phyloP scores from a whole-genome alignment of 192 early-diverging fungal genomes.

The Geranomyces michiganensis region DNA sequence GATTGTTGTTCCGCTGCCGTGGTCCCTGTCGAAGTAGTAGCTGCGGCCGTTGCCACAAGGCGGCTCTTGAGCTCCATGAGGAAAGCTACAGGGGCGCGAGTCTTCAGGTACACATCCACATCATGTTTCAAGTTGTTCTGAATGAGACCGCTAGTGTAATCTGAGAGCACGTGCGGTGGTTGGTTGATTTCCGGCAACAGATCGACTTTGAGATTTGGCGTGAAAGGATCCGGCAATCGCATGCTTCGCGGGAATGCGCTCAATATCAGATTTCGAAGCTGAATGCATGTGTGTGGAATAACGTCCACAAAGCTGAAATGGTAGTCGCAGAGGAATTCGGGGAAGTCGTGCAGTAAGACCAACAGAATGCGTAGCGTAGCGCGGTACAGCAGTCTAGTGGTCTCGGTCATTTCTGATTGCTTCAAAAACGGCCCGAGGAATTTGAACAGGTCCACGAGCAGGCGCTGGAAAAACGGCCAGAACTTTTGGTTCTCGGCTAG shows the following conservation, averaged over 20 bases:
- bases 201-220: constrained; percentile 92
- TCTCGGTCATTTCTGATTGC: constrained; percentile 69
- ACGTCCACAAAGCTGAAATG: constrained; percentile 90
- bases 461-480: constrained; percentile 84
- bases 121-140: constrained; percentile 68
- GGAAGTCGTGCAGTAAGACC: constrained; percentile 94
- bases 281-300: constrained; percentile 88
- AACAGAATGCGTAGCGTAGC: constrained; percentile 89
- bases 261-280: constrained; percentile 94
- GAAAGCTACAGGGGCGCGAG: constrained; percentile 62
- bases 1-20: constrained; percentile 27
- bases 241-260: constrained; percentile 94
- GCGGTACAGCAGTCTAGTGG: constrained; percentile 83
- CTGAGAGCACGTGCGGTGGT: constrained; percentile 84
- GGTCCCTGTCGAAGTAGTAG: neutral
- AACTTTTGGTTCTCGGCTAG: constrained; percentile 76
- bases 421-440: constrained; percentile 86
- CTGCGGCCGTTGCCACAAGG: constrained; percentile 35
- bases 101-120: constrained; percentile 73
- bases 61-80: constrained; percentile 57
- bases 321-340: constrained; percentile 94
- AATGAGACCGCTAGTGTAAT: constrained; percentile 69
- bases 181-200: constrained; percentile 86
- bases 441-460: constrained; percentile 81
- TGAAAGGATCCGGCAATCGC: constrained; percentile 96